Base-by-base conservation (phyloP, 805 yeast species). In the Yueomyces sinensis region DNA sequence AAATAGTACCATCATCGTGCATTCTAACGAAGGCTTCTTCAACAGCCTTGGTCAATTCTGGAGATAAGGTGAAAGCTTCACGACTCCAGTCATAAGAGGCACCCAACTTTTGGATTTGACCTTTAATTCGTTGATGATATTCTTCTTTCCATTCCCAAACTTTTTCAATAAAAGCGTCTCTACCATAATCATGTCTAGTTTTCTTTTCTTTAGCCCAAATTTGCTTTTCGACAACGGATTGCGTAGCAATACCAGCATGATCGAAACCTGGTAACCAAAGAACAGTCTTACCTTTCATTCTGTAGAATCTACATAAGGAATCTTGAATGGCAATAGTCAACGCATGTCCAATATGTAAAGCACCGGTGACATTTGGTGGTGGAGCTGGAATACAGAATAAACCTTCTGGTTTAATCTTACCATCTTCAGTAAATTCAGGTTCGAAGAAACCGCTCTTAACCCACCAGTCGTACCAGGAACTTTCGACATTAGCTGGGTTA, bases 61-160 rank as follows among this genome's bases (percentile, higher is more conserved):
- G 93, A 56, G 78, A 80, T 54, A 91, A 66, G 29, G 98, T 87
- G 67, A 91, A 91, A 9, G 84, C 94, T 64, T 91, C 98, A 56
- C 89, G 77, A 27, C 70, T 56, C 97, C 97, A 91, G 58, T 87
- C 97, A 52, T 86, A 91, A 15, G 98, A 91, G 19, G 96, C 95
- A 59, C 98, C 98, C 55, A 91, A 70, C 42, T 74, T 74, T 59
- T 74, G 66, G 54, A 89, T 74, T 65, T 91, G 98, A 44, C 68
- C 56, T 65, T 82, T 82, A 59, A 91, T 91, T 50, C 81, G 79
- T 37, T 59, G 59, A 49, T 91, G 96, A 64, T 91, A 91, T 41
- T 80, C 86, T 42, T 86, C 93, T 59, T 91, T 91, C 98, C 98
- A 91, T 47, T 84, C 94, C 97, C 97, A 91, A 22, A 91, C 95